These are phyloP conservation scores for Ambrosiella beaveri DNA, from an alignment of 2,329 filamentous ascomycete species.

Conservation along the genomic window DNA sequence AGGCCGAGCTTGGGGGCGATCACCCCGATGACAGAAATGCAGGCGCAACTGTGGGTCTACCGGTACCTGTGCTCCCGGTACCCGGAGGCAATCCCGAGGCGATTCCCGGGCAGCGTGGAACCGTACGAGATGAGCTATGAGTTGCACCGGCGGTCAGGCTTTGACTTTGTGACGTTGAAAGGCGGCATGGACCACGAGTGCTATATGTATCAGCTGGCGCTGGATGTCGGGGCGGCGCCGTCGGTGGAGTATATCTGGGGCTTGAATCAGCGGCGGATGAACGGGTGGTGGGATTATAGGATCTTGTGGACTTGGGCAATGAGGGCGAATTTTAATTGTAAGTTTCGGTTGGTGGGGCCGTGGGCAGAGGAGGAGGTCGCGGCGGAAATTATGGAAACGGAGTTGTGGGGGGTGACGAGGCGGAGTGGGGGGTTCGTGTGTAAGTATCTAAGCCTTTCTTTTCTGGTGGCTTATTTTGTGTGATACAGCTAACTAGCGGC, in stretches of 20 bases:
- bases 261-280: constrained; percentile 11
- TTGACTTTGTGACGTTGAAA: constrained; percentile 21
- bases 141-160: constrained; percentile 21
- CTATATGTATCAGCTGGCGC: constrained; percentile 32
- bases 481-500: neutral
- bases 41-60: constrained; percentile 30
- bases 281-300: constrained; percentile 14
- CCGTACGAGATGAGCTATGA: constrained; percentile 25
- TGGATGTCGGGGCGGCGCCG: constrained; percentile 29
- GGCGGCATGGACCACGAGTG: constrained; percentile 31
- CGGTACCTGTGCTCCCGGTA: constrained; percentile 21
- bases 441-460: constrained; percentile 16
- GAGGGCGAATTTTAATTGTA: constrained; percentile 31
- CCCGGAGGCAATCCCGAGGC: constrained; percentile 14
- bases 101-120: constrained; percentile 14
- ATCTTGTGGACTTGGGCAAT: constrained; percentile 29
- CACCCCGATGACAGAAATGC: constrained; percentile 30
- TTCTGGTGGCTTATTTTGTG: neutral
- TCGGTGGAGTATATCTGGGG: constrained; percentile 20
- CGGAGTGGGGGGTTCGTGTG: constrained; percentile 22
- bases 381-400: constrained; percentile 23
- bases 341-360: constrained; percentile 29
- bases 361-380: constrained; percentile 25
- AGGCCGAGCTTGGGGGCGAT: constrained; percentile 28
- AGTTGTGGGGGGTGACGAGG: constrained; percentile 25